phyloP scores from a whole-genome alignment of 2,329 filamentous ascomycete species.

The Tolypocladium paradoxum region DNA sequence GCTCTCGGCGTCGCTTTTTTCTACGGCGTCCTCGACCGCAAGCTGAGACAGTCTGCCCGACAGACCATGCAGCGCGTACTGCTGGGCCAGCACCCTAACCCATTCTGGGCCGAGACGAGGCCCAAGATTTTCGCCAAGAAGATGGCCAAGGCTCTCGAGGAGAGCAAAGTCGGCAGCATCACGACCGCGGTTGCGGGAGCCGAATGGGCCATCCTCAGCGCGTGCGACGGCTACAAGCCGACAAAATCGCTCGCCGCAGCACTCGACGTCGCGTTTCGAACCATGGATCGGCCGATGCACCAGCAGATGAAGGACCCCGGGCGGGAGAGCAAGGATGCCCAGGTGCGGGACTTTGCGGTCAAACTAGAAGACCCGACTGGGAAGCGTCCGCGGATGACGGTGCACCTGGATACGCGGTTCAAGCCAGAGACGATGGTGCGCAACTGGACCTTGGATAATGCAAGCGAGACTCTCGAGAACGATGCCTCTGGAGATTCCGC shows the following conservation, averaged over 20 bases:
- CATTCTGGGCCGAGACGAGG: slow-evolving; percentile 16
- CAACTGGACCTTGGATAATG: neutral
- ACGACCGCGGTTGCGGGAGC: slow-evolving; percentile 12
- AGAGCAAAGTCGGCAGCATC: slow-evolving; percentile 7
- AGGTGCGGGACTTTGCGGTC: slow-evolving; percentile 3
- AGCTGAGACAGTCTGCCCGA: slow-evolving; percentile 15
- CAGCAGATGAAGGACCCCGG: slow-evolving; percentile 6
- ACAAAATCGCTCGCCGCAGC: slow-evolving; percentile 14
- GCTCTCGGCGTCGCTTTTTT: slow-evolving; percentile 21
- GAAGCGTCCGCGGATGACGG: neutral
- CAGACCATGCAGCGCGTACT: slow-evolving; percentile 14
- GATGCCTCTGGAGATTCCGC: neutral
- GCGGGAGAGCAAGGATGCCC: neutral
- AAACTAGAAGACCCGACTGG: slow-evolving; percentile 1
- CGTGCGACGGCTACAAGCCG: slow-evolving; percentile 17
- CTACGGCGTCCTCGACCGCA: slow-evolving; percentile 20
- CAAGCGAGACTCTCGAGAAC: neutral
- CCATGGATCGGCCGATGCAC: slow-evolving; percentile 15
- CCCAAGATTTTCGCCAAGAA: slow-evolving; percentile 17
- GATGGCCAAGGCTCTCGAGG: slow-evolving; percentile 11
- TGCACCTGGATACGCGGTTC: slow-evolving; percentile 5
- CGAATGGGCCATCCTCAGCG: slow-evolving; percentile 19
- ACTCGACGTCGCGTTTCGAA: slow-evolving; percentile 14
- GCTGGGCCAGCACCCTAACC: slow-evolving; percentile 10
- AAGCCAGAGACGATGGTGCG: slow-evolving; percentile 5